Conservation (phyloP, 164 flowering plant genomes). For the Litsea cubeba region DNA sequence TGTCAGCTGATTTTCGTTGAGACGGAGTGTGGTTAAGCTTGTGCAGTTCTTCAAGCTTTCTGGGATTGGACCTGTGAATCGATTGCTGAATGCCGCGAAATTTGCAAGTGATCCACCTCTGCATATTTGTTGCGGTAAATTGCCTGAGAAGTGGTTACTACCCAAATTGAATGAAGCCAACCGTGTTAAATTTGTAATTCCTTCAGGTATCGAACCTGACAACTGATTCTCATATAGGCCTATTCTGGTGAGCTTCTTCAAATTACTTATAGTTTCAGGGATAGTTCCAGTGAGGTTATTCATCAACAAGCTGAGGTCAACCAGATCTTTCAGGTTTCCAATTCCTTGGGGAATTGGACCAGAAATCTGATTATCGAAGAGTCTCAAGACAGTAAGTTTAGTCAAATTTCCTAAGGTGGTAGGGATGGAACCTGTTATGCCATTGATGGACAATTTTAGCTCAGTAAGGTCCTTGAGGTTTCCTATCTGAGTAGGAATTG, state of each 20-base stretch:
- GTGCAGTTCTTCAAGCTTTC: constrained; percentile 22
- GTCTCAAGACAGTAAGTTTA: not conserved
- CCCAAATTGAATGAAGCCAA: constrained; percentile 8
- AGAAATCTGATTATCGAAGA: constrained; percentile 2
- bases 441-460: not conserved
- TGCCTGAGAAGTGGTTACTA: constrained; percentile 19
- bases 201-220: not conserved
- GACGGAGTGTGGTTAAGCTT: constrained; percentile 17
- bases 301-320: constrained; percentile 1
- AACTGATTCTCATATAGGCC: not conserved
- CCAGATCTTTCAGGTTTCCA: not conserved
- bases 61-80: constrained; percentile 22
- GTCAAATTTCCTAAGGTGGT: constrained; percentile 1
- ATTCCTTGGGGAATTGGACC: not conserved
- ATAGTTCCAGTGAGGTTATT: constrained; percentile 5
- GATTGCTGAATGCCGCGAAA: constrained; percentile 14
- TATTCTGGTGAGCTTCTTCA: constrained; percentile 6
- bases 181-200: not conserved
- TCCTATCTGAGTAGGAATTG: constrained; percentile 19
- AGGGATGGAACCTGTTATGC: constrained; percentile 3
- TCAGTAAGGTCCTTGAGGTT: constrained; percentile 5
- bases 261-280: not conserved
- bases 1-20: constrained; percentile 12
- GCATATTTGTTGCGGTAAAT: constrained; percentile 17
- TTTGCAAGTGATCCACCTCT: constrained; percentile 10